A percentile compares a stretch with the other conserved stretches of the same genome.
phyloP scores from a whole-genome alignment of 768 basidiomycete genomes.

The Udeniomyces megalosporus region DNA sequence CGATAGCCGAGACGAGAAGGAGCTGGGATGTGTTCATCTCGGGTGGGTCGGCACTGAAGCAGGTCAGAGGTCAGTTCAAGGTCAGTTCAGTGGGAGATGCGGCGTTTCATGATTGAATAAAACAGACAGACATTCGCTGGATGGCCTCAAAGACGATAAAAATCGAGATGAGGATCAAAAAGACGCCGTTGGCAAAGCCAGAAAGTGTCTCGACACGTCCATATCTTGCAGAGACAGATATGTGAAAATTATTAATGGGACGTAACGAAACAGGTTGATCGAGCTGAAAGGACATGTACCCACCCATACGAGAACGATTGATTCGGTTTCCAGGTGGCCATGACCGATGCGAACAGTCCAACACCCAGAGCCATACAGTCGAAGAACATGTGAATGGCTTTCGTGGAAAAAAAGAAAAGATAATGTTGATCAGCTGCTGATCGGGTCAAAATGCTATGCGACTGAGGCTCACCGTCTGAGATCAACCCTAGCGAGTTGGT shows the following conservation, averaged over 20 bases:
- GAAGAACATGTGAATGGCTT: slow-evolving; percentile 98
- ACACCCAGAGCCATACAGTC: slow-evolving; percentile 96
- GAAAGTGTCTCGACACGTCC: slow-evolving; percentile 92
- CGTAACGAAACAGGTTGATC: neutral
- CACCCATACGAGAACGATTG: slow-evolving; percentile 90
- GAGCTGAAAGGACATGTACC: slow-evolving; percentile 26
- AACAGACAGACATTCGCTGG: slow-evolving; percentile 57
- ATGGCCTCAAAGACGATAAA: slow-evolving; percentile 98
- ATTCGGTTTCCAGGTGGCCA: slow-evolving; percentile 95
- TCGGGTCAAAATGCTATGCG: neutral
- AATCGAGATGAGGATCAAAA: slow-evolving; percentile 74
- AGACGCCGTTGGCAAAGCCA: slow-evolving; percentile 94
- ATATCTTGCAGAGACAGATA: slow-evolving; percentile 41
- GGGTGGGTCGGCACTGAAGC: slow-evolving; percentile 67
- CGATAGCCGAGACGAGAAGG: slow-evolving; percentile 70
- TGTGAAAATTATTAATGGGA: neutral
- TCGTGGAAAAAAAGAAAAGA: neutral
- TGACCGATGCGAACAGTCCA: slow-evolving; percentile 86
- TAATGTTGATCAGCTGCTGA: neutral
- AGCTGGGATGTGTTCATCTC: slow-evolving; percentile 96
- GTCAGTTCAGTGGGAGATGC: neutral
- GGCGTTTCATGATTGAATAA: neutral
- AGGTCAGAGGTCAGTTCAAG: too few species aligned
- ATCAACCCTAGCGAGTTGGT: slow-evolving; percentile 93
- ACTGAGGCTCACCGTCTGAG: slow-evolving; percentile 64